Percentiles rank a stretch among this genome's conserved stretches.
Conservation (phyloP, 176 grass and related monocot species). For the barley (Hordeum vulgare) region MorexV3_pseudomolecules_assembly NC_058524.1:609113872-609114371, state of each 20-base stretch:
- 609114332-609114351: neutral
- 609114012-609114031: neutral
- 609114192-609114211: neutral
- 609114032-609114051: neutral
- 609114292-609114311: neutral
- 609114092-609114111: slow-evolving; percentile 25
- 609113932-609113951: slow-evolving; percentile 1
- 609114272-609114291: neutral
- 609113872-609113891: slow-evolving; percentile 10
- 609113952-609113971: slow-evolving; percentile 5
- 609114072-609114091: slow-evolving; percentile 41
- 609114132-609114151: neutral
- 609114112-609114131: neutral
- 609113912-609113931: neutral
- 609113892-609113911: slow-evolving; percentile 30
- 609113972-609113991: neutral
- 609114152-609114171: neutral
- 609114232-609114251: neutral
- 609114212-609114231: neutral
- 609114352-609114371: neutral
- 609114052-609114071: slow-evolving; percentile 9
- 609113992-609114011: neutral
- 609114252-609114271: slow-evolving; percentile 1
- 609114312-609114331: neutral
- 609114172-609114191: neutral